Evolutionary conservation across 2,329 filamentous ascomycete species (phyloP).

Genomic region (Fusarium sp.): DNA sequence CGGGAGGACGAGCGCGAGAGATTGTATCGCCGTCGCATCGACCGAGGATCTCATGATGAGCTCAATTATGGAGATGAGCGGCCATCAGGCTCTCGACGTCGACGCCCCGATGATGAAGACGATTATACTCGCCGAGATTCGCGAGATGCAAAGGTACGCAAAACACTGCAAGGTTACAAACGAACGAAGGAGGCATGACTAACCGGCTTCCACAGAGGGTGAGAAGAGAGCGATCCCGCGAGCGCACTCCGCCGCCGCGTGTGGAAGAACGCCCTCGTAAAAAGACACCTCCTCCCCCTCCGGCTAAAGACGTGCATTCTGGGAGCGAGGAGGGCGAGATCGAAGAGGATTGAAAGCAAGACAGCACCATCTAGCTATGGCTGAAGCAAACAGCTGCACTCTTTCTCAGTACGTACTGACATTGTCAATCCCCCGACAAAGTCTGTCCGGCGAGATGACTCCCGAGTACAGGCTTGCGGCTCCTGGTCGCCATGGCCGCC

Average conservation of each 20-base stretch:
- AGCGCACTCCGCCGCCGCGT: conserved; percentile 67
- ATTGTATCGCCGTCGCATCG: conserved; percentile 80
- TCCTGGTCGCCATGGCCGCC: conserved; percentile 30
- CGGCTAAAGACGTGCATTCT: conserved; percentile 63
- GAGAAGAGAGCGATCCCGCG: conserved; percentile 66
- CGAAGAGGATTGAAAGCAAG: conserved; percentile 72
- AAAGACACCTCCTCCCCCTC: conserved; percentile 63
- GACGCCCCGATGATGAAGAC: conserved; percentile 80
- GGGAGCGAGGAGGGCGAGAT: conserved; percentile 99
- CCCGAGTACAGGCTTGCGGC: conserved; percentile 43
- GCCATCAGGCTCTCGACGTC: conserved; percentile 72
- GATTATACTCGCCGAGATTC: conserved; percentile 71
- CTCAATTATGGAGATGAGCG: conserved; percentile 87
- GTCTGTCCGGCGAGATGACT: conserved; percentile 44
- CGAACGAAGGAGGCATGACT: conserved; percentile 30
- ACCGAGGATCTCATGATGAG: conserved; percentile 82
- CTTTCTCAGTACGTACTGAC: conserved; percentile 44
- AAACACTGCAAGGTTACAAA: background rate
- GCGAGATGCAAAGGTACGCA: conserved; percentile 72
- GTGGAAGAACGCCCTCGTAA: conserved; percentile 63
- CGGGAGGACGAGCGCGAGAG: conserved; percentile 91
- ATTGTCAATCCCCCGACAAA: conserved; percentile 37
- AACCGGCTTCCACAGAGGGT: conserved; percentile 58
- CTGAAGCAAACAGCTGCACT: conserved; percentile 18
- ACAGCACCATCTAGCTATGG: conserved; percentile 10